Percentiles rank a stretch among this genome's conserved stretches.
Conservation (phyloP, 2,329 filamentous ascomycete genomes). For the Colletotrichum tofieldiae region DNA sequence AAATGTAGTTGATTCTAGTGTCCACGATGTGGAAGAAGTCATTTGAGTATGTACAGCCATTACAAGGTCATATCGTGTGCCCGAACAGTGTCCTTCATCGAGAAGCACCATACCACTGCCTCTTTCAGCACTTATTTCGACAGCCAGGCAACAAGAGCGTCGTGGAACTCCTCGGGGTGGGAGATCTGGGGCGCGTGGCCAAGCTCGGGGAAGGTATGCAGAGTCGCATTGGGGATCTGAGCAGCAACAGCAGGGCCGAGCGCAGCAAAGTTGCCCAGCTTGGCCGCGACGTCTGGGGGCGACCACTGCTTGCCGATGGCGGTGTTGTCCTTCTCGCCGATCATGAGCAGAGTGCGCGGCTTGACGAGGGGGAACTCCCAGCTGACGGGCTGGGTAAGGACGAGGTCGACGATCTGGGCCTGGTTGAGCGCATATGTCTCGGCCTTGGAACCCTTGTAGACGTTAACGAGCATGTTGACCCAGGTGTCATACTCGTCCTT, state of each 20-base stretch:
- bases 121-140: slow-evolving; percentile 6
- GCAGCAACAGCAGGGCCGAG: slow-evolving; percentile 62
- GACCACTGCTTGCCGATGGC: slow-evolving; percentile 70
- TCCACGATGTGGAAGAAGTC: background rate
- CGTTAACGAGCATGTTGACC: slow-evolving; percentile 68
- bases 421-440: slow-evolving; percentile 62
- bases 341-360: slow-evolving; percentile 63
- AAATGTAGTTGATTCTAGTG: background rate
- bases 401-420: slow-evolving; percentile 68
- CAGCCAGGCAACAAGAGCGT: slow-evolving; percentile 63
- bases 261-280: slow-evolving; percentile 65
- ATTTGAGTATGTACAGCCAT: slow-evolving; percentile 19
- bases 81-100: background rate
- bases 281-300: slow-evolving; percentile 58
- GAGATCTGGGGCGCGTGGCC: slow-evolving; percentile 71
- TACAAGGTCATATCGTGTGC: background rate
- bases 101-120: background rate
- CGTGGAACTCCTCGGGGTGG: slow-evolving; percentile 62
- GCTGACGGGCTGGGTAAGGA: slow-evolving; percentile 67
- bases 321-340: slow-evolving; percentile 68
- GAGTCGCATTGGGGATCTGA: slow-evolving; percentile 60
- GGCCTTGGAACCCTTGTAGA: slow-evolving; percentile 63
- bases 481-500: slow-evolving; percentile 65
- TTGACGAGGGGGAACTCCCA: slow-evolving; percentile 65
- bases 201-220: slow-evolving; percentile 63